phyloP scores from a whole-genome alignment of 1,139 yeast species.

The Nematodospora anomalae region DNA sequence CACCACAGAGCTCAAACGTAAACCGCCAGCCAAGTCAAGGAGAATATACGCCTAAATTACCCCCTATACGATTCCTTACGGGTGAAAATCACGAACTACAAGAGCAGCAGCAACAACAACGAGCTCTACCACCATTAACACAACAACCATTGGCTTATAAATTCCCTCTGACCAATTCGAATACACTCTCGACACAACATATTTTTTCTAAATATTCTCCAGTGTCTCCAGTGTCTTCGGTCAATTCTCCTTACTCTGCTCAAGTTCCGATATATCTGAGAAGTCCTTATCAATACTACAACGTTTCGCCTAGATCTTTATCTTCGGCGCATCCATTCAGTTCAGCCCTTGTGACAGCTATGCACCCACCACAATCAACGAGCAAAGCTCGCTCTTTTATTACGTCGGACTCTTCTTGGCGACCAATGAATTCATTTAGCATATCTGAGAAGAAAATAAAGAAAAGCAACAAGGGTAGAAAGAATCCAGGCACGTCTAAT shows the following conservation, averaged over 20 bases:
- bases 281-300: not conserved
- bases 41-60: not conserved
- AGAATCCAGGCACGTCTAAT: not conserved
- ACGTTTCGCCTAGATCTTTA: not conserved
- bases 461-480: not conserved
- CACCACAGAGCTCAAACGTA: not conserved
- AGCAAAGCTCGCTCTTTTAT: not conserved
- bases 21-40: not conserved
- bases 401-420: not conserved
- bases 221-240: not conserved
- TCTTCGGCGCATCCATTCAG: not conserved
- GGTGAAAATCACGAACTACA: not conserved
- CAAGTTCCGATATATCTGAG: not conserved
- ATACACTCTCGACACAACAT: not conserved
- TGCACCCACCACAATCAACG: not conserved
- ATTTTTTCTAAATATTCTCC: not conserved
- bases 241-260: not conserved
- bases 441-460: not conserved
- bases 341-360: not conserved
- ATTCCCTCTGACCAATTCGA: not conserved
- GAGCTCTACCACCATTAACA: not conserved
- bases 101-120: conserved; percentile 5
- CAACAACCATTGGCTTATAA: conserved; percentile 2
- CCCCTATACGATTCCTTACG: conserved; percentile 2
- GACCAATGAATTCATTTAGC: not conserved